Conservation (phyloP, 73 alveolate genomes). For the Paramecium sonneborni region DNA sequence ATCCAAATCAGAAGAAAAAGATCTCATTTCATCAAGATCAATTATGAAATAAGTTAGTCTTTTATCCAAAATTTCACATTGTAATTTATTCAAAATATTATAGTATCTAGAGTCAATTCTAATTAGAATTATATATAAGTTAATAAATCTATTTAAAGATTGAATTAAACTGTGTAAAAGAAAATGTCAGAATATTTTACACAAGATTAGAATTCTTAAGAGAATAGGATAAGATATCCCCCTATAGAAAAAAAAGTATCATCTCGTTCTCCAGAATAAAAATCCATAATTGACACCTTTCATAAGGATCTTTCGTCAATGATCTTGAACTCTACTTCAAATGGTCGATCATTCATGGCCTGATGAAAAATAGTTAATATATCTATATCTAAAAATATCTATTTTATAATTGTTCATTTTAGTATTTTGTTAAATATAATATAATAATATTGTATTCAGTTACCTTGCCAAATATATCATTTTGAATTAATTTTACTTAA, state of each 20-base stretch:
- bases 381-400: too few relatives aligned
- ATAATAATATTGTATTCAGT: too few relatives aligned
- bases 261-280: slow-evolving; percentile 2
- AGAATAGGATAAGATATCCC: not conserved
- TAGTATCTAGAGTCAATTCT: slow-evolving; percentile 11
- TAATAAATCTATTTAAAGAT: not conserved
- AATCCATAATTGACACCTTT: not conserved
- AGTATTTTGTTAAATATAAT: not conserved
- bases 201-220: not conserved
- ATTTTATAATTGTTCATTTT: too few relatives aligned
- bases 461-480: not conserved
- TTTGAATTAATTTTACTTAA: not conserved
- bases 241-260: not conserved
- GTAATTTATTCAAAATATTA: not conserved
- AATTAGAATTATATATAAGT: not conserved
- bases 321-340: not conserved
- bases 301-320: not conserved
- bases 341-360: not conserved
- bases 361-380: not conserved
- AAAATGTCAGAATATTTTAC: slow-evolving; percentile 43
- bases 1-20: not conserved
- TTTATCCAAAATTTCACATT: not conserved
- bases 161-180: not conserved
- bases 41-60: not conserved
- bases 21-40: not conserved